phyloP scores from a whole-genome alignment of 805 yeast genomes.

The Yarrowia bubula region DNA sequence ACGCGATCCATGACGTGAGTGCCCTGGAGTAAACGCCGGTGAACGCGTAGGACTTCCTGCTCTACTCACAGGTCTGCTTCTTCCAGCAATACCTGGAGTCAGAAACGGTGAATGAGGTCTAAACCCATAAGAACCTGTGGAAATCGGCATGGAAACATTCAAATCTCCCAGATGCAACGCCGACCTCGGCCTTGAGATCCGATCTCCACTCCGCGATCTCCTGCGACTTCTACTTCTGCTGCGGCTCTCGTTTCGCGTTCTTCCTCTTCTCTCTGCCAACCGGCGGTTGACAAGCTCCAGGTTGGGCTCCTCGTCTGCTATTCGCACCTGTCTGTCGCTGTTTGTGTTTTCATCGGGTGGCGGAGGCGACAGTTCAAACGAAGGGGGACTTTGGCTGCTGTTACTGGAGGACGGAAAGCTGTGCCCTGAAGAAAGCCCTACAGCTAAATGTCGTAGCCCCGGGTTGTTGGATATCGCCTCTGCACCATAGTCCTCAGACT shows the following conservation, averaged over 20 bases:
- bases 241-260: slow-evolving; percentile 17
- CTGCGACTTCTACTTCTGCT: slow-evolving; percentile 23
- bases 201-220: slow-evolving; percentile 30
- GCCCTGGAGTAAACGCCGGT: slow-evolving; percentile 1
- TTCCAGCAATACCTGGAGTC: slow-evolving; percentile 1
- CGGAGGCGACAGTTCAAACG: slow-evolving; percentile 15
- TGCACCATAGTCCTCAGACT: slow-evolving; percentile 19
- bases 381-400: slow-evolving; percentile 3
- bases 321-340: slow-evolving; percentile 11
- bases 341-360: background rate
- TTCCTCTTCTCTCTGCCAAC: background rate
- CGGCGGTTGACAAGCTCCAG: slow-evolving; percentile 15
- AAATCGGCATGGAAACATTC: slow-evolving; percentile 8
- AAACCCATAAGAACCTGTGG: slow-evolving; percentile 12
- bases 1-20: slow-evolving; percentile 19
- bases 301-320: slow-evolving; percentile 21
- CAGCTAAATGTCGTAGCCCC: background rate
- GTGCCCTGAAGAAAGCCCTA: background rate
- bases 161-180: slow-evolving; percentile 18
- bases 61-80: slow-evolving; percentile 5
- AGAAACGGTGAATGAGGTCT: background rate
- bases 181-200: background rate
- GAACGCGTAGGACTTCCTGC: slow-evolving; percentile 9
- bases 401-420: background rate
- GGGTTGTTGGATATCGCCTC: slow-evolving; percentile 24